These are phyloP conservation scores for Fomitopsis palustris DNA, from an alignment of 1,284 basidiomycete genomes.

Conservation along the genomic window DNA sequence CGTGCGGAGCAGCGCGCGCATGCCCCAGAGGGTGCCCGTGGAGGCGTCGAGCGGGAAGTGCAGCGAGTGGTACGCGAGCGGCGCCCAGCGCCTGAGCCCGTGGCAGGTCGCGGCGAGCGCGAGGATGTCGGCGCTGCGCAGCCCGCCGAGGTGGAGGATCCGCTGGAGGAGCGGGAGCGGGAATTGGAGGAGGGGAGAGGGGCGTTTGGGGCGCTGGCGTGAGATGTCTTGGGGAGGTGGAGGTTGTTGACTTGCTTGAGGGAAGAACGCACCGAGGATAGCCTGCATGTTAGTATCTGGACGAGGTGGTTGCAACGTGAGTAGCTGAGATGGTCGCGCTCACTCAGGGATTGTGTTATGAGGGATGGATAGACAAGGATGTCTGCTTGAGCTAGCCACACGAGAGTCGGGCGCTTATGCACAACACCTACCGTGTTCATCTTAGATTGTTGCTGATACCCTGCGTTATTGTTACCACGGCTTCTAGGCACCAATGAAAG, in stretches of 20 bases:
- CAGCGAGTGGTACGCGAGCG: neutral
- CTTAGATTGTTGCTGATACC: neutral
- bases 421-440: neutral
- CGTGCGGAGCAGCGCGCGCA: neutral
- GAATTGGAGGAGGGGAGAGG: neutral
- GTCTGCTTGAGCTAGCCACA: neutral
- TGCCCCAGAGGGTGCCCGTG: neutral
- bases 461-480: neutral
- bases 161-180: neutral
- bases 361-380: neutral
- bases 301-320: neutral
- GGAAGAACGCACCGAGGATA: neutral
- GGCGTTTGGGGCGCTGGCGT: neutral
- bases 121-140: constrained; percentile 1
- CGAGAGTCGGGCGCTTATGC: neutral
- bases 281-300: neutral
- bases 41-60: neutral
- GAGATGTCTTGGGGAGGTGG: neutral
- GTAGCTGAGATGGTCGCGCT: neutral
- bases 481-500: neutral
- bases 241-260: neutral
- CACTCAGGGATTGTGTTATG: neutral
- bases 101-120: constrained; percentile 1
- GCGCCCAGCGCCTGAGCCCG: neutral
- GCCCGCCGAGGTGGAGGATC: neutral